Evolutionary conservation across 139 green algal species (phyloP).

Genomic region (Pedinophyceae sp.): DNA sequence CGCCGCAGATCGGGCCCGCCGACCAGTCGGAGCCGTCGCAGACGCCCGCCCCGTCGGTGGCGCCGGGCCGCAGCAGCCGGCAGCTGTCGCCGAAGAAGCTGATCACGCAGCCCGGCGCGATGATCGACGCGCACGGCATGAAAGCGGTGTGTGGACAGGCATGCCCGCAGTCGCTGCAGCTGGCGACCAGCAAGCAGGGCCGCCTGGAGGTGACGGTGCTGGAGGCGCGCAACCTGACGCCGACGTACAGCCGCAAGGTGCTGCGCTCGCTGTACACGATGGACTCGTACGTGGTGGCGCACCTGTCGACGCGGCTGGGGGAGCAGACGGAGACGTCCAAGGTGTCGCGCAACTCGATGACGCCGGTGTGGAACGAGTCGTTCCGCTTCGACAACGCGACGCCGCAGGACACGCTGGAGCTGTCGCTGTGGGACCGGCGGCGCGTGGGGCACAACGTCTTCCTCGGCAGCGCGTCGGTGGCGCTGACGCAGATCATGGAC

Average conservation of each 20-base stretch:
- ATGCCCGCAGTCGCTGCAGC: no score
- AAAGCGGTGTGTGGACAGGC: no score
- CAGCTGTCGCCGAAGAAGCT: no score
- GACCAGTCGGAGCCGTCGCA: no score
- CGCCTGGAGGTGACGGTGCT: slow-evolving; percentile 21
- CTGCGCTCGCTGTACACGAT: not conserved
- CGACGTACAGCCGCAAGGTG: not conserved
- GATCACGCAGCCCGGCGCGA: no score
- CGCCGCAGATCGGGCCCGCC: no score
- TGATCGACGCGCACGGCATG: no score
- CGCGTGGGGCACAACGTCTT: slow-evolving; percentile 12
- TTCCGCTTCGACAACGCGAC: slow-evolving; percentile 18
- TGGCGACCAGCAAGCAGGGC: no score
- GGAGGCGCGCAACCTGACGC: slow-evolving; percentile 17
- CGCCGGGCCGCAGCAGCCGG: no score
- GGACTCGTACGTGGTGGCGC: not conserved
- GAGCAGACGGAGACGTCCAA: not conserved
- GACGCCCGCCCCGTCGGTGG: no score
- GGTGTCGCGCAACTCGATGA: slow-evolving; percentile 2
- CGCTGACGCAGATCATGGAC: slow-evolving; percentile 11
- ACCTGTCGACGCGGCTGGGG: not conserved
- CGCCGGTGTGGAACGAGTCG: slow-evolving; percentile 19
- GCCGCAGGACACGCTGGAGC: slow-evolving; percentile 8
- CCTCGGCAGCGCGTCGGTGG: slow-evolving; percentile 16
- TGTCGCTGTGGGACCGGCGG: slow-evolving; percentile 16